A percentile compares a stretch with the other conserved stretches of the same genome.
Conservation (phyloP, 129 eudicot genomes). For the Mikania micrantha region DNA sequence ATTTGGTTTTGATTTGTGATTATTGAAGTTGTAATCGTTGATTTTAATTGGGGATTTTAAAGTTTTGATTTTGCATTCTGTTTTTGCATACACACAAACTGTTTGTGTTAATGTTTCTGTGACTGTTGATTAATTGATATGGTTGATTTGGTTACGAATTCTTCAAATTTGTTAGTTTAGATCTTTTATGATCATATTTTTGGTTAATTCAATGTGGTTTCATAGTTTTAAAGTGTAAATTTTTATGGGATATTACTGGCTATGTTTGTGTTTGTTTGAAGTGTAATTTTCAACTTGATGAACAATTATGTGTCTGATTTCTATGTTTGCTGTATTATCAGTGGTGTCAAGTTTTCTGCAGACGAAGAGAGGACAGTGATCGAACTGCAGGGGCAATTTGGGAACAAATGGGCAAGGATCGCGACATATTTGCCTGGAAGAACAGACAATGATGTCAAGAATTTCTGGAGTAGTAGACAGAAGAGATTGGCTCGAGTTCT, state of each 20-base stretch:
- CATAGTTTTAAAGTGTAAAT: background rate
- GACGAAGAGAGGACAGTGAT: slow-evolving; percentile 85
- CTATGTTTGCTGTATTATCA: slow-evolving; percentile 24
- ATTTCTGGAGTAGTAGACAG: slow-evolving; percentile 97
- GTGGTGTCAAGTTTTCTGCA: slow-evolving; percentile 92
- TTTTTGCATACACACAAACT: background rate
- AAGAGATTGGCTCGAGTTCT: slow-evolving; percentile 78
- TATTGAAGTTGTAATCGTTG: background rate
- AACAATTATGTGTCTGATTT: background rate
- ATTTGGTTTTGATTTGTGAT: background rate
- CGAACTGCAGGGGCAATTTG: slow-evolving; percentile 70
- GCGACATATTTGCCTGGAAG: slow-evolving; percentile 75
- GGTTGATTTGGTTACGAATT: background rate
- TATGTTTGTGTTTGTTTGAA: too few relatives aligned
- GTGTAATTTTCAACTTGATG: too few relatives aligned
- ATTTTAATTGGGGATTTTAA: background rate
- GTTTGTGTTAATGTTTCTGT: slow-evolving; percentile 14
- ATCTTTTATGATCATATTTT: background rate
- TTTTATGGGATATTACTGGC: too few relatives aligned
- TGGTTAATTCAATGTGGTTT: background rate
- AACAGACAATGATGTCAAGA: slow-evolving; percentile 96
- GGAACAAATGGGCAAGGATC: slow-evolving; percentile 96
- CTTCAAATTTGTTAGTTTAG: too few relatives aligned
- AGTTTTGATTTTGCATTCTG: background rate
- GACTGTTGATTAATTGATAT: background rate